A percentile compares a stretch with the other conserved stretches of the same genome.
Conservation (phyloP, 2,329 filamentous ascomycete genomes). For the Cladosporium sp. region DNA sequence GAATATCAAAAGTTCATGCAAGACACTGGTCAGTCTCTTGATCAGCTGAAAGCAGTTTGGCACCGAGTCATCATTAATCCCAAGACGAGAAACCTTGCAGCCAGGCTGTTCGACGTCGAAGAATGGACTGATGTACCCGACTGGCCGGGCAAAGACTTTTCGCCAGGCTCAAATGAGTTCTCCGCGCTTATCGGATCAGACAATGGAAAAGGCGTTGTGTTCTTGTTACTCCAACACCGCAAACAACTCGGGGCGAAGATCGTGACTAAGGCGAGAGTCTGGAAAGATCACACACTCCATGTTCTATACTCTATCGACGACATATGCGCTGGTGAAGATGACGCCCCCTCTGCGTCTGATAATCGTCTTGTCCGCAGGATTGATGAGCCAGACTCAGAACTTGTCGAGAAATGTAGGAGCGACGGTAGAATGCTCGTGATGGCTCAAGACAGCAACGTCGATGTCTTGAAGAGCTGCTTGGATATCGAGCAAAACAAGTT, state of each 20-base stretch:
- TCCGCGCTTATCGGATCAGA: constrained; percentile 16
- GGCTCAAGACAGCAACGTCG: not conserved
- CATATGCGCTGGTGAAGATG: not conserved
- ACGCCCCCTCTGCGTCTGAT: not conserved
- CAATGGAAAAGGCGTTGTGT: constrained; percentile 14
- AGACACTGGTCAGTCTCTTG: not conserved
- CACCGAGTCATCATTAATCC: constrained; percentile 3
- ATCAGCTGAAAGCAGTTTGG: constrained; percentile 5
- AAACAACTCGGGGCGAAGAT: constrained; percentile 14
- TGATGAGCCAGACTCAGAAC: not conserved
- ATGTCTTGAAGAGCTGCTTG: not conserved
- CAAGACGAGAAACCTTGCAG: constrained; percentile 1
- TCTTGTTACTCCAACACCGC: constrained; percentile 16
- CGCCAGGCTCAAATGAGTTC: constrained; percentile 5
- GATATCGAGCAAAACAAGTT: constrained; percentile 6
- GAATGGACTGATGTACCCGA: not conserved
- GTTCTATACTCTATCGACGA: constrained; percentile 2
- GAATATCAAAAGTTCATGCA: constrained; percentile 14
- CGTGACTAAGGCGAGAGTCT: constrained; percentile 10
- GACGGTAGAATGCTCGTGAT: not conserved
- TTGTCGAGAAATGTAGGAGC: not conserved
- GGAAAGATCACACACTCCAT: constrained; percentile 6
- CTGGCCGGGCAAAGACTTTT: constrained; percentile 10
- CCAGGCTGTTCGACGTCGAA: not conserved
- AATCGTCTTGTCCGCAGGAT: not conserved